Conservation (phyloP, 83 land plant species). For the Diphasiastrum complanatum region DNA sequence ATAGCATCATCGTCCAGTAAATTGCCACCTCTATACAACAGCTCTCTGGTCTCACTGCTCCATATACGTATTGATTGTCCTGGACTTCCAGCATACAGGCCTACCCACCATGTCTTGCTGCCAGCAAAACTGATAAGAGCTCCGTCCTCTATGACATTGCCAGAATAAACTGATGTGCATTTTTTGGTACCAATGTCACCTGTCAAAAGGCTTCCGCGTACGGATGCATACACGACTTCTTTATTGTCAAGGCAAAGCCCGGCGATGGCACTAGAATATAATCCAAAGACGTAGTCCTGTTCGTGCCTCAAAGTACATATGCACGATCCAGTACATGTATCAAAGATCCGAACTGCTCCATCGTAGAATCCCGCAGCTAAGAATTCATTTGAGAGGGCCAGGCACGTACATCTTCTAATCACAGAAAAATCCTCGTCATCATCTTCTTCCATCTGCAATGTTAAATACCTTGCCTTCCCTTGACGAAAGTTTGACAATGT, state of each 20-base stretch:
- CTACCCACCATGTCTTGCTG: not conserved
- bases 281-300: not conserved
- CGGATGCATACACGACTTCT: not conserved
- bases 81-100: not conserved
- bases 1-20: not conserved
- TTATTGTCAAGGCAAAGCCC: not conserved
- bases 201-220: not conserved
- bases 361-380: not conserved
- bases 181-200: not conserved
- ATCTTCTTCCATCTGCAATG: not conserved
- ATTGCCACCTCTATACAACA: not conserved
- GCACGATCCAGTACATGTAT: not conserved
- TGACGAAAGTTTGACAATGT: no score
- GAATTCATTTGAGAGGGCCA: not conserved
- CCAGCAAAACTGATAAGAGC: not conserved
- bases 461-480: conserved; percentile 1
- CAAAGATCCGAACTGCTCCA: not conserved
- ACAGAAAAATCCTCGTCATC: not conserved
- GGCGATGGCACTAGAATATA: not conserved
- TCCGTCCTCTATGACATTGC: not conserved
- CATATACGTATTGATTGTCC: not conserved
- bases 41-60: not conserved
- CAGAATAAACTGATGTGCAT: not conserved
- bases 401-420: not conserved
- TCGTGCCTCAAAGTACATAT: not conserved